Conservation (phyloP, 306 rosid genomes). For the Sechiopsis laciniata region DNA sequence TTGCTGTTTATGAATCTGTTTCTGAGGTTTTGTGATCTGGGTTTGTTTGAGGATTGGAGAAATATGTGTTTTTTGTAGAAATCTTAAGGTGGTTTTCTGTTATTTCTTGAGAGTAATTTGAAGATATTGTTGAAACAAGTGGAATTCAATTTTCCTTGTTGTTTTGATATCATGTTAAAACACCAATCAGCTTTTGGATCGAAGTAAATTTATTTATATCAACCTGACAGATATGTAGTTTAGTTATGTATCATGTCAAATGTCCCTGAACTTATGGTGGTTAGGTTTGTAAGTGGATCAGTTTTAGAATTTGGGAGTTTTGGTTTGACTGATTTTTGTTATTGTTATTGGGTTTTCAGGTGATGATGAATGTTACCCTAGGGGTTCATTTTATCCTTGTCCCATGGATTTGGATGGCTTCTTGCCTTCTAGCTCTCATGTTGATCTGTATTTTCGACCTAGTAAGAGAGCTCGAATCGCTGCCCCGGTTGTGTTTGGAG, state of each 20-base stretch:
- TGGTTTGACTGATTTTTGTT: conserved; percentile 33
- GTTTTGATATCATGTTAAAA: no score
- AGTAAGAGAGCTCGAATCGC: conserved; percentile 65
- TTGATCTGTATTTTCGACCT: conserved; percentile 58
- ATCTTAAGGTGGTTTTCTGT: neutral
- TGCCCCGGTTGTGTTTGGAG: conserved; percentile 32
- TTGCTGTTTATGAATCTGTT: neutral
- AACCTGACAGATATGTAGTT: neutral
- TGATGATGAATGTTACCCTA: conserved; percentile 65
- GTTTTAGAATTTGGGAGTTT: neutral
- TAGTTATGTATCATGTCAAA: neutral
- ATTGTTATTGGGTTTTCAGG: conserved; percentile 42
- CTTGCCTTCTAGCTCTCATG: conserved; percentile 47
- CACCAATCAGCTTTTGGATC: no score
- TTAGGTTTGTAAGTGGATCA: conserved; percentile 14
- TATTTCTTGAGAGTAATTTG: conserved; percentile 1
- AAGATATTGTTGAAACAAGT: neutral
- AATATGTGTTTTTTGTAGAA: neutral
- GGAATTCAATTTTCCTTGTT: no score
- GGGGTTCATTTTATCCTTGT: conserved; percentile 45
- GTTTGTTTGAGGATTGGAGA: conserved; percentile 1
- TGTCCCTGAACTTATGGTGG: no score
- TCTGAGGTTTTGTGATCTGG: conserved; percentile 11
- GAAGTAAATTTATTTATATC: no score
- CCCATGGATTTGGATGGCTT: conserved; percentile 59